A percentile compares a stretch with the other conserved stretches of the same genome.
These are phyloP conservation scores for Dendrocalamus latiflorus DNA, from an alignment of 202 grass and related monocot genomes.

Conservation along the genomic window DNA sequence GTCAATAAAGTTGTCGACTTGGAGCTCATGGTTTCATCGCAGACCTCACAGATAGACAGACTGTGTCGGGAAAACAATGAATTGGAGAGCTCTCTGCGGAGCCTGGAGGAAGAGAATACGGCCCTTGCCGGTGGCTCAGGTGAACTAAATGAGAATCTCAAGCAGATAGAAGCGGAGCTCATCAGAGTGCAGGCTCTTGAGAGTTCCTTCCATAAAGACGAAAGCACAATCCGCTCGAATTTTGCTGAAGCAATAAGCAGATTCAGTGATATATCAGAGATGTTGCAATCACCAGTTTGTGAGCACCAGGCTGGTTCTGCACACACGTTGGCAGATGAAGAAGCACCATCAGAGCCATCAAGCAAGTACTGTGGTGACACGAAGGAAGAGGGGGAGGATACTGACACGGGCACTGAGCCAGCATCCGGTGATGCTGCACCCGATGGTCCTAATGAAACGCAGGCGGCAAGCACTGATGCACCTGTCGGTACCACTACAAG, in stretches of 20 bases:
- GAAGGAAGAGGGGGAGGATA: not conserved
- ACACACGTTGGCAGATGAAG: not conserved
- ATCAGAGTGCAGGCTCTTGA: slow-evolving; percentile 56
- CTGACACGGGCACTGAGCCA: not conserved
- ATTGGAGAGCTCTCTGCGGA: slow-evolving; percentile 52
- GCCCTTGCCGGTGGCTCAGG: slow-evolving; percentile 23
- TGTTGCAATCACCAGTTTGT: slow-evolving; percentile 37
- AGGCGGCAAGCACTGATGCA: not conserved
- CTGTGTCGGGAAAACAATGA: slow-evolving; percentile 53
- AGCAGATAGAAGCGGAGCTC: slow-evolving; percentile 59
- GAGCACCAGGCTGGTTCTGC: not conserved
- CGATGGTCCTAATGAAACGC: not conserved
- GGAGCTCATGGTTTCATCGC: slow-evolving; percentile 77
- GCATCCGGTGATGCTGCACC: not conserved
- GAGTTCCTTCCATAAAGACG: slow-evolving; percentile 60
- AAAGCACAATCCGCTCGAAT: slow-evolving; percentile 50
- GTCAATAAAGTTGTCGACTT: slow-evolving; percentile 69
- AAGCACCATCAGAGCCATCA: not conserved
- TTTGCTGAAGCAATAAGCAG: slow-evolving; percentile 54
- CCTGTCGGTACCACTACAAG: not conserved
- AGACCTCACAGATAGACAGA: slow-evolving; percentile 68
- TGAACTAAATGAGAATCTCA: slow-evolving; percentile 47
- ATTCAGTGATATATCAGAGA: slow-evolving; percentile 53
- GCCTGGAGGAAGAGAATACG: slow-evolving; percentile 52
- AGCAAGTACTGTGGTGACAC: not conserved